Conservation (phyloP, 1,139 yeast species). For the Magnusiomyces suaveolens region DNA sequence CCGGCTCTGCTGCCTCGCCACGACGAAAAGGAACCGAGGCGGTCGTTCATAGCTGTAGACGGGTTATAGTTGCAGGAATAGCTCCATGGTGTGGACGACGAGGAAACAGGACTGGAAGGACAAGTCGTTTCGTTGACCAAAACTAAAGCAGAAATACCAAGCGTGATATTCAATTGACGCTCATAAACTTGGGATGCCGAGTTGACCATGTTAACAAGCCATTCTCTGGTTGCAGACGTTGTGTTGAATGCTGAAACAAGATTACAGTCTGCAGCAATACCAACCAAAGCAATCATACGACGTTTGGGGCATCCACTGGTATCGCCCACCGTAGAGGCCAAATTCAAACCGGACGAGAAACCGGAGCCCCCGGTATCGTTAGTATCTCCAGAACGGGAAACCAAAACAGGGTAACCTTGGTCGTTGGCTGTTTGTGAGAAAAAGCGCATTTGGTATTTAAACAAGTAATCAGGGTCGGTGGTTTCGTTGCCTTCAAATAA, state of each 20-base stretch:
- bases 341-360: constrained; percentile 26
- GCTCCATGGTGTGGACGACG: constrained; percentile 27
- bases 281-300: constrained; percentile 30
- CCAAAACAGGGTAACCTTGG: not conserved
- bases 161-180: constrained; percentile 31
- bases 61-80: constrained; percentile 23
- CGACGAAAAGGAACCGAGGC: constrained; percentile 27
- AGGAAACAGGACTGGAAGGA: constrained; percentile 24
- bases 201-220: constrained; percentile 30
- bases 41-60: constrained; percentile 23
- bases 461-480: constrained; percentile 21
- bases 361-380: constrained; percentile 27
- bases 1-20: constrained; percentile 30
- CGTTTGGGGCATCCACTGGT: constrained; percentile 31
- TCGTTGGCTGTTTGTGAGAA: not conserved
- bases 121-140: constrained; percentile 20
- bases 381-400: constrained; percentile 6
- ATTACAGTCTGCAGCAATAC: constrained; percentile 35
- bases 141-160: constrained; percentile 26
- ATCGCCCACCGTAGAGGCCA: constrained; percentile 28
- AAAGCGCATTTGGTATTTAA: constrained; percentile 24
- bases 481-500: constrained; percentile 15
- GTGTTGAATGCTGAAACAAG: constrained; percentile 27
- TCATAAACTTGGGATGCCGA: constrained; percentile 33
- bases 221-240: constrained; percentile 27